Percentiles rank a stretch among this genome's conserved stretches.
Conservation (phyloP, 495 filamentous ascomycete genomes). For the Thozetella sp. region DNA sequence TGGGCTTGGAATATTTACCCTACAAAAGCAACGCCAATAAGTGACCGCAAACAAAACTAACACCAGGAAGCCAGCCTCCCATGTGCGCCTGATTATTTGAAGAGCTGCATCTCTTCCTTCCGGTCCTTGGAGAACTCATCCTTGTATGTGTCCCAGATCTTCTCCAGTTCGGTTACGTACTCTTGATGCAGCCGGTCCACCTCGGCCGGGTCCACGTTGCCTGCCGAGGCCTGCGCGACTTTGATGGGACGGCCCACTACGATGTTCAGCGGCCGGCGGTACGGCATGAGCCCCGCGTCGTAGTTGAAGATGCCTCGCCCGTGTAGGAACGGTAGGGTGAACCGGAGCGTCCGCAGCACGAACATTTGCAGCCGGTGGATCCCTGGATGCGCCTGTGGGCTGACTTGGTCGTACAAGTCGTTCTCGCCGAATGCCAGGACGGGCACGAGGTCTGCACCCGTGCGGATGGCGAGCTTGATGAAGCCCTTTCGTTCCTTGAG, state of each 20-base stretch:
- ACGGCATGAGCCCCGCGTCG: constrained; percentile 94
- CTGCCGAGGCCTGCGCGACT: constrained; percentile 45
- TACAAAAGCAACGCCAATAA: too few species aligned
- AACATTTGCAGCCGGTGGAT: constrained; percentile 79
- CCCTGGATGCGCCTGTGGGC: constrained; percentile 66
- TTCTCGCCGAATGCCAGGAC: constrained; percentile 95
- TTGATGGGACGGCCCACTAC: constrained; percentile 83
- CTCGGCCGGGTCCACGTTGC: constrained; percentile 67
- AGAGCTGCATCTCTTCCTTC: constrained; percentile 74
- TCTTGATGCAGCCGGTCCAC: constrained; percentile 75
- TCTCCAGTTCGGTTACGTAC: constrained; percentile 78
- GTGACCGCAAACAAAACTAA: too few species aligned
- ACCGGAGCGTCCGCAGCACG: constrained; percentile 83
- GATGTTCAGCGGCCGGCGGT: constrained; percentile 81
- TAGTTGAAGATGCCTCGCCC: constrained; percentile 96
- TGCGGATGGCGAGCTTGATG: constrained; percentile 87
- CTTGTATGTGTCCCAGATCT: constrained; percentile 88
- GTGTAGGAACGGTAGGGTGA: constrained; percentile 89
- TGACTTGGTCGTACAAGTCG: constrained; percentile 88
- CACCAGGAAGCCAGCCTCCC: too few species aligned
- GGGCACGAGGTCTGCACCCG: constrained; percentile 88
- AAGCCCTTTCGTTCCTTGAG: constrained; percentile 87
- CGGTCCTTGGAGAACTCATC: constrained; percentile 78
- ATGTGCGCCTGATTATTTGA: constrained; percentile 59
- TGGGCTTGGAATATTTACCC: too few species aligned